phyloP scores from a whole-genome alignment of 202 grass and related monocot genomes.

The Panicum virgatum region DNA sequence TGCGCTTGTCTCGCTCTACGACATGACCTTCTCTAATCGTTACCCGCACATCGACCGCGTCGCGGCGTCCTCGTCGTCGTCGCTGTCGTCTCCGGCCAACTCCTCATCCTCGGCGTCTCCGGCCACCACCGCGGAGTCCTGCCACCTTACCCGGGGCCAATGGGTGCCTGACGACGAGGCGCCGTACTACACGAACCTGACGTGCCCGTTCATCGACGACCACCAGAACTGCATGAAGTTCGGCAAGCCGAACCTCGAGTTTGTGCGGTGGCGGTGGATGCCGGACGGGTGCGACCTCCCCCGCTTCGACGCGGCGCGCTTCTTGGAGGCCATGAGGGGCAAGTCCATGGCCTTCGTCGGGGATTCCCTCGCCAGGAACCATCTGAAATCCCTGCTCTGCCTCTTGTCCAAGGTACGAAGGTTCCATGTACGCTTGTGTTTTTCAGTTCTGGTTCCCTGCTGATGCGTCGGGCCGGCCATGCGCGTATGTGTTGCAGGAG shows the following conservation, averaged over 20 bases:
- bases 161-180: slow-evolving; percentile 47
- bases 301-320: slow-evolving; percentile 49
- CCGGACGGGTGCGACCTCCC: slow-evolving; percentile 57
- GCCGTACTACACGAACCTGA: slow-evolving; percentile 67
- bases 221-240: slow-evolving; percentile 83
- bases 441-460: not conserved
- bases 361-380: slow-evolving; percentile 73
- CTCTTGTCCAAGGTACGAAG: slow-evolving; percentile 44
- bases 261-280: slow-evolving; percentile 60
- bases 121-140: not conserved
- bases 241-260: slow-evolving; percentile 60
- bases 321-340: slow-evolving; percentile 58
- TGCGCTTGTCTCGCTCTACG: slow-evolving; percentile 40
- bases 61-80: not conserved
- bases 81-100: not conserved
- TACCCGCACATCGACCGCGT: not conserved
- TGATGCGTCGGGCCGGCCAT: not conserved
- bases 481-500: not conserved
- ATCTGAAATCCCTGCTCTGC: slow-evolving; percentile 67
- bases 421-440: not conserved
- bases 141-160: slow-evolving; percentile 48
- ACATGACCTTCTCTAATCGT: slow-evolving; percentile 13
- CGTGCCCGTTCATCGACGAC: slow-evolving; percentile 68
- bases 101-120: not conserved
- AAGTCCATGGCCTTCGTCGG: slow-evolving; percentile 71